Evolutionary conservation across 2,329 filamentous ascomycete genomes (phyloP), one percentile per base, ranked within the genome.

Genomic region (Sarocladium brachiariae): DNA sequence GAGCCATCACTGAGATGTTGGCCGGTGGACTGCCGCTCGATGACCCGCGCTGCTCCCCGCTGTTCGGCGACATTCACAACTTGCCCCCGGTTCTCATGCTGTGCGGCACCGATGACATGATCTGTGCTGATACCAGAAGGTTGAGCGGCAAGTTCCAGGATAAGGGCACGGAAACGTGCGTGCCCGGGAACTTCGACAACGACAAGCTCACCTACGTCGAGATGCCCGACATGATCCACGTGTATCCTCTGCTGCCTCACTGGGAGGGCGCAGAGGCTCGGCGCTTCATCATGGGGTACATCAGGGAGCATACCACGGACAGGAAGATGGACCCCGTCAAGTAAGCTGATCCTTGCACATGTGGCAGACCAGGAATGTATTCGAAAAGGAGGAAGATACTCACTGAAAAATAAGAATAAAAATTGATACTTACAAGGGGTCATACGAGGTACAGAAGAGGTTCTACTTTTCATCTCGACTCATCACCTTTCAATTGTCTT

Each of bases 191-290:
- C 33, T 38, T 52, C 33, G 13, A 48, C 46, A 24, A 35, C 18
- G 52, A 51, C 11, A 49, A 35, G 18, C 48, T 54, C 23, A 52
- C 46, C 4, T 54, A 47, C 19, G 31, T 54, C 31, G 52, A 54
- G 38, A 6, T 31, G 30, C 34, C 25, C 5, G 50, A 34, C 2
- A 51, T 54, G 52, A 35, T 54, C n/a, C 52, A 54, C 24, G 52
- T 54, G 3, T 54, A 52, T 50, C 50, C 52, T 19, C 30, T 54
- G 16, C 38, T 54, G 38, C 52, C 52, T 13, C 47, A 50, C 23
- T n/a, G 27, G n/a, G 52, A 54, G 31, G 52, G 52, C n/a, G 38
- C 27, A 24, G 37, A 52, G 23, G 50, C 52, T 11, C 38, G 52
- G 24, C 19, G 34, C 35, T 9, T 23, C 16, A 51, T 51, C 11